Conservation (phyloP, 345 rosid species). For the Clausena lansium region DNA sequence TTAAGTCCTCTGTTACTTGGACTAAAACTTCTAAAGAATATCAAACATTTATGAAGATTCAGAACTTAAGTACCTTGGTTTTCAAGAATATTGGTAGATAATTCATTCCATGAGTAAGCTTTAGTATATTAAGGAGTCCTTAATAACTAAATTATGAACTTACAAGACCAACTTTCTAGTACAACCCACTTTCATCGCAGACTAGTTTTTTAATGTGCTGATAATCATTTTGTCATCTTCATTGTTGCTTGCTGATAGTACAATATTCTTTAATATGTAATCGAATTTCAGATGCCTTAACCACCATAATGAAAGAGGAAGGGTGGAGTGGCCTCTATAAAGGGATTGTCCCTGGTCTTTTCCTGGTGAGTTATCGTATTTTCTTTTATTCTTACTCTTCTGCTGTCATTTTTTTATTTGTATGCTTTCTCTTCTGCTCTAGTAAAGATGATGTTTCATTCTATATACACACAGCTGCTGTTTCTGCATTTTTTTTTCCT, state of each 20-base stretch:
- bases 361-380: slow-evolving; percentile 53
- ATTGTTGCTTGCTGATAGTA: slow-evolving; percentile 1
- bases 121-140: background rate
- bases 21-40: background rate
- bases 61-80: background rate
- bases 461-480: background rate
- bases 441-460: background rate
- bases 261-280: slow-evolving; percentile 5
- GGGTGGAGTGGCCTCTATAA: slow-evolving; percentile 85
- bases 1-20: background rate
- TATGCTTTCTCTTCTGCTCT: background rate
- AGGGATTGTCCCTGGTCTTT: slow-evolving; percentile 79
- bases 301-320: slow-evolving; percentile 89
- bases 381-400: background rate
- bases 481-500: background rate
- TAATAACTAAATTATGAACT: background rate
- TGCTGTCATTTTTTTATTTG: background rate
- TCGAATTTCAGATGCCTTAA: slow-evolving; percentile 63
- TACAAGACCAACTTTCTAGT: background rate
- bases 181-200: background rate
- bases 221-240: background rate
- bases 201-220: background rate
- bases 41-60: background rate
- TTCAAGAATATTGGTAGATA: background rate
- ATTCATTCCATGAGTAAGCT: background rate